Conservation (phyloP, 2,329 filamentous ascomycete species). For the Aspergillus costaricaensis region DNA sequence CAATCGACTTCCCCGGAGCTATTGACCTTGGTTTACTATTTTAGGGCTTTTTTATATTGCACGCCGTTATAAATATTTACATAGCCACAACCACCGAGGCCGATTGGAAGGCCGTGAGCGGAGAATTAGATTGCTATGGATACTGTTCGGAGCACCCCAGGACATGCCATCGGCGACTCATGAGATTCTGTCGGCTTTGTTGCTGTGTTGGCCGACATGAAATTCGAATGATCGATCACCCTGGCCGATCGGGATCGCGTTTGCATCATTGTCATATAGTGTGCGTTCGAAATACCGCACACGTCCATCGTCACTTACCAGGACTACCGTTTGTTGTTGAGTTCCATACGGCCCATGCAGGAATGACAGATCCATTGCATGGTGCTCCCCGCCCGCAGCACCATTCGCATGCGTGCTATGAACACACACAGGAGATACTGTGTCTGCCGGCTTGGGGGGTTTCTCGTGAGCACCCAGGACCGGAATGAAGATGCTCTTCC, state of each 20-base stretch:
- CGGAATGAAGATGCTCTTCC: slow-evolving; percentile 64
- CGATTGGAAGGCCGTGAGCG: background rate
- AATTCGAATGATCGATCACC: slow-evolving; percentile 50
- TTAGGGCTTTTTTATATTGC: slow-evolving; percentile 5
- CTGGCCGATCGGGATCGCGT: slow-evolving; percentile 47
- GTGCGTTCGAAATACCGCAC: slow-evolving; percentile 65
- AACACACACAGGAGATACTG: slow-evolving; percentile 36
- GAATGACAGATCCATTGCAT: slow-evolving; percentile 36
- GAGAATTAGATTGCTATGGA: background rate
- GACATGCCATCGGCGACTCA: background rate
- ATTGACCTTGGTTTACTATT: slow-evolving; percentile 1
- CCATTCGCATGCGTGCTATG: slow-evolving; percentile 23
- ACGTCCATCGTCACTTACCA: slow-evolving; percentile 57
- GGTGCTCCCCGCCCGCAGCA: slow-evolving; percentile 14
- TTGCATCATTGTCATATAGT: slow-evolving; percentile 57
- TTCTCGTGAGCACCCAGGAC: slow-evolving; percentile 53
- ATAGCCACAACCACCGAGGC: background rate
- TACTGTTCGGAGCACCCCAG: background rate
- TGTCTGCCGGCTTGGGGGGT: slow-evolving; percentile 35
- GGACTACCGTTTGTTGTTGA: slow-evolving; percentile 63
- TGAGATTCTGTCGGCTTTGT: background rate
- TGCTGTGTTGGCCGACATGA: slow-evolving; percentile 10
- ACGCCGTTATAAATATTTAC: slow-evolving; percentile 1
- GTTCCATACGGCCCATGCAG: slow-evolving; percentile 61
- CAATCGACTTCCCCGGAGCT: background rate